Conservation (phyloP, 805 yeast species). For the Candida vartiovaarae region DNA sequence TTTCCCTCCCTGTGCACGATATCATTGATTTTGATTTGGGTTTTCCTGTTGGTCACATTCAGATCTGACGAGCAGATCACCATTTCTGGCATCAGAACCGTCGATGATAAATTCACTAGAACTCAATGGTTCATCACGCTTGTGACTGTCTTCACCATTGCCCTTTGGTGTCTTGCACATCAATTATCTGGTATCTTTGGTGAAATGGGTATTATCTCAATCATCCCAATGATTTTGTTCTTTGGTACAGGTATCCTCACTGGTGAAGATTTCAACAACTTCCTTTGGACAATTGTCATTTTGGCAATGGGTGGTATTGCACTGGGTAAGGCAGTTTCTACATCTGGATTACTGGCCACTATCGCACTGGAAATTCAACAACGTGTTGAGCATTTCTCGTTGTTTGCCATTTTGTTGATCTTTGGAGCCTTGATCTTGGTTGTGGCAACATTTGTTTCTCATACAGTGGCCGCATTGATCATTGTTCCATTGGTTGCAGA, state of each 20-base stretch:
- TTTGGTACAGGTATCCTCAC: constrained; percentile 86
- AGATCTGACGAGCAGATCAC: constrained; percentile 42
- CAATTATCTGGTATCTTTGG: constrained; percentile 70
- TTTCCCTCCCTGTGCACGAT: constrained; percentile 73
- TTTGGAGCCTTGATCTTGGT: constrained; percentile 78
- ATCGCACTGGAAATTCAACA: constrained; percentile 66
- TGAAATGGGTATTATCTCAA: constrained; percentile 94
- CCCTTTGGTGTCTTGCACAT: constrained; percentile 86
- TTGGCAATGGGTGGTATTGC: constrained; percentile 98
- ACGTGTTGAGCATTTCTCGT: constrained; percentile 56
- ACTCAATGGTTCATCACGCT: constrained; percentile 69
- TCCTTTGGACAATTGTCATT: constrained; percentile 93
- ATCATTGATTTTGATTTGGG: constrained; percentile 65
- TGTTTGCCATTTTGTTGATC: constrained; percentile 65
- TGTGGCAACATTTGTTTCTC: constrained; percentile 93
- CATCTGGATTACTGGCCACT: constrained; percentile 77
- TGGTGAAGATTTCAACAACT: constrained; percentile 90
- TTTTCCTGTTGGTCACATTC: constrained; percentile 60
- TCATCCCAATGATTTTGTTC: constrained; percentile 82
- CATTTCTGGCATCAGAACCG: constrained; percentile 39
- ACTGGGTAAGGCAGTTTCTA: constrained; percentile 88
- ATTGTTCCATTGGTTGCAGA: constrained; percentile 86
- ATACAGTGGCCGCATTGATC: constrained; percentile 94
- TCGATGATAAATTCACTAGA: constrained; percentile 61
- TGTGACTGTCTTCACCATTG: constrained; percentile 66